Evolutionary conservation across 129 eudicot genomes (phyloP), one percentile per base, ranked within the genome.

Genomic region (Deinandra increscens): DNA sequence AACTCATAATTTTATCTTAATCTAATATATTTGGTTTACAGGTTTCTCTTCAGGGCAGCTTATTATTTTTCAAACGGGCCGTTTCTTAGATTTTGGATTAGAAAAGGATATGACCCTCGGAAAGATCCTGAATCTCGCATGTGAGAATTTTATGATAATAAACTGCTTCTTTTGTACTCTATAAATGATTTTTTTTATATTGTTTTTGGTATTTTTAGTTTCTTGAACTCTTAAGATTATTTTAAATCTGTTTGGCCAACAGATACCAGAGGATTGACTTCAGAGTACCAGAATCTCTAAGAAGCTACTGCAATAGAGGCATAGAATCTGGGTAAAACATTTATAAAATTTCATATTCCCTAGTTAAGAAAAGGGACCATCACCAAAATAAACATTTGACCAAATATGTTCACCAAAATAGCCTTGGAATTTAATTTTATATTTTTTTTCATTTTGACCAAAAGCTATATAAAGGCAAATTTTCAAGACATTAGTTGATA

Each of bases 41-140:
- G 98, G 84, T 89, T 89, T 83, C 95, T 93, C 42, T 84, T 79
- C 68, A 72, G 85, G 62, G 81, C 82, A 31, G 91, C 96, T 66
- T 93, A 93, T 80, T 89, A 93, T 70, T 93, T 93, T 75, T 68
- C 85, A 50, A 85, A 84, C 58, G 98, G 98, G 44, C 98, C 98
- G n/a, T 93, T 81, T 73, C 86, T 67, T 70, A 82, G 84, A 73
- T 93, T 93, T 76, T 89, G 85, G 86, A 93, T 89, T 77, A 89
- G 88, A 71, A 93, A 87, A 83, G 98, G 96, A 56, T 93, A 93
- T 71, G 98, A 93, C 78, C 98, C 96, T 60, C 96, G 96, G 55
- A 89, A 89, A 75, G 98, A 93, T 78, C 86, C 95, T 41, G 98
- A 93, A 77, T 93, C 96, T 59, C 92, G 96, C 81, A 80, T 89